Conservation (phyloP, 148 eudicot genomes). For the Pharnaceum exiguum region DNA sequence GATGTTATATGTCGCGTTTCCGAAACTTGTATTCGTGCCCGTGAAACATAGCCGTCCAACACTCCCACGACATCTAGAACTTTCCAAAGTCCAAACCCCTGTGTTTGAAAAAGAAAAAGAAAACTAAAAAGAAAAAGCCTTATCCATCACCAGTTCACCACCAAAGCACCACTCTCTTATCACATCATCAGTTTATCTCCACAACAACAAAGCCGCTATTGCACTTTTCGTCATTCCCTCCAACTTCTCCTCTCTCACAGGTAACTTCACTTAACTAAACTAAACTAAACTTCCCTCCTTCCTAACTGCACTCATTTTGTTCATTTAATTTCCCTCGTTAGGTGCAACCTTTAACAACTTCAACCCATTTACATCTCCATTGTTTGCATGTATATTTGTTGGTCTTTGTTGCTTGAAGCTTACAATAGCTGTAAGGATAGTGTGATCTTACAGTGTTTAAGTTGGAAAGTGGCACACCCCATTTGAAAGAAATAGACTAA, state of each 20-base stretch:
- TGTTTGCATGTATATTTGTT: too few species aligned
- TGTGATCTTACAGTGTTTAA: too few species aligned
- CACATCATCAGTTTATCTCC: constrained; percentile 8
- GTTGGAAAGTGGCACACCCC: too few species aligned
- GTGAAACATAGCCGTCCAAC: background rate
- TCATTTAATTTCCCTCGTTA: too few species aligned
- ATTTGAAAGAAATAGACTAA: too few species aligned
- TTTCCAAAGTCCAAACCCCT: background rate
- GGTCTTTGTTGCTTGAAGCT: too few species aligned
- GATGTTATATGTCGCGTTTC: too few species aligned
- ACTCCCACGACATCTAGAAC: background rate
- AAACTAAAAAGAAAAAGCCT: background rate
- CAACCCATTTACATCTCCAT: too few species aligned
- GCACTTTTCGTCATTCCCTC: background rate
- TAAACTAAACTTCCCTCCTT: background rate
- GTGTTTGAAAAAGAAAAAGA: background rate
- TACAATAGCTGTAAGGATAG: too few species aligned
- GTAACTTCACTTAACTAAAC: background rate
- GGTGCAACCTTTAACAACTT: too few species aligned
- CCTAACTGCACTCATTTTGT: background rate
- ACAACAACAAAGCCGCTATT: background rate
- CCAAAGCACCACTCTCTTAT: background rate
- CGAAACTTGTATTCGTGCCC: too few species aligned
- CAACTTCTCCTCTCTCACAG: constrained; percentile 6
- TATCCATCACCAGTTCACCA: constrained; percentile 13